A percentile compares a stretch with the other conserved stretches of the same genome.
Evolutionary conservation across 805 yeast genomes (phyloP).

Genomic region (Starmerella vitae): DNA sequence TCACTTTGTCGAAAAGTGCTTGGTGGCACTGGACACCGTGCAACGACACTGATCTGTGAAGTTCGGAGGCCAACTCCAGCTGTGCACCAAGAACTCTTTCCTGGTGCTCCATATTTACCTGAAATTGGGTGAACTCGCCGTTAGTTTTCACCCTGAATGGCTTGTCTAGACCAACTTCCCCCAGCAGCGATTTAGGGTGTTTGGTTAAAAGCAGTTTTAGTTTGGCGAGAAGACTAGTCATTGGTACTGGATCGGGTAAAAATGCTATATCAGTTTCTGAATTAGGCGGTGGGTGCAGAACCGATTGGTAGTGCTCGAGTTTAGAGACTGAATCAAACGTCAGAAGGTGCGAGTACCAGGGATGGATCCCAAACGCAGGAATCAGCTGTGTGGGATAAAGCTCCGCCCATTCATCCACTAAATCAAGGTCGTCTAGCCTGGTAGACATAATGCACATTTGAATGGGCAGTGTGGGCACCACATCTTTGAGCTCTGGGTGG

Average conservation of each 20-base stretch:
- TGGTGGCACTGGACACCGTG: conserved; percentile 83
- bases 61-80: conserved; percentile 40
- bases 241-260: conserved; percentile 44
- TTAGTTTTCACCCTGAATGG: conserved; percentile 47
- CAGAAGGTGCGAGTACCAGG: conserved; percentile 75
- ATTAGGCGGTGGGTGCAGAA: conserved; percentile 34
- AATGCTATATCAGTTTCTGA: conserved; percentile 28
- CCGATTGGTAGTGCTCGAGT: conserved; percentile 40
- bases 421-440: conserved; percentile 25
- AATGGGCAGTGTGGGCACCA: conserved; percentile 15
- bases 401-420: conserved; percentile 24
- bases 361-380: conserved; percentile 54
- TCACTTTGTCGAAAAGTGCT: conserved; percentile 36
- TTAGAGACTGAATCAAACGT: not conserved
- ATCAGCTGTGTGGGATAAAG: conserved; percentile 23
- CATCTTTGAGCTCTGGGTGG: conserved; percentile 17
- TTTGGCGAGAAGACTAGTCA: conserved; percentile 29
- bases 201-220: conserved; percentile 28
- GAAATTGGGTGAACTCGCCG: conserved; percentile 31
- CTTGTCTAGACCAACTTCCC: conserved; percentile 88
- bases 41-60: conserved; percentile 45
- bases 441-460: conserved; percentile 29
- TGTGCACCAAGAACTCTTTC: conserved; percentile 36
- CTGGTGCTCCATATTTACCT: conserved; percentile 59
- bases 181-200: conserved; percentile 40